phyloP scores from a whole-genome alignment of 495 filamentous ascomycete genomes.

The Hyaloscypha hepaticicola region DNA sequence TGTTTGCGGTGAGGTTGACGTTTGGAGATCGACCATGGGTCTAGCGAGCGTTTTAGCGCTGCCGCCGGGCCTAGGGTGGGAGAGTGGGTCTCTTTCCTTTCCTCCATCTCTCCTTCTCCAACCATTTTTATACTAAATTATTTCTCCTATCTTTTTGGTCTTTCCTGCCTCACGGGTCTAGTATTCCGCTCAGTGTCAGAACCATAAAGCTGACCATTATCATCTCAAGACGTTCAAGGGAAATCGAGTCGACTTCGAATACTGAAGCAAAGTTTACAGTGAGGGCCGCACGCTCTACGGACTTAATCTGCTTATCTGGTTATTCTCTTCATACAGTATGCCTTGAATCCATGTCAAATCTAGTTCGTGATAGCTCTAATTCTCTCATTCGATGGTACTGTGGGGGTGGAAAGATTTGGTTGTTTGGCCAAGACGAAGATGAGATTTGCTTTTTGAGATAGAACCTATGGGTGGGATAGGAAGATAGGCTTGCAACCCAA shows the following conservation, averaged over 20 bases:
- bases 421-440: background rate
- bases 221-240: too few relatives aligned
- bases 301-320: too few relatives aligned
- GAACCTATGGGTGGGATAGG: background rate
- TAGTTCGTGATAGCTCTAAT: background rate
- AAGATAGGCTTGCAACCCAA: background rate
- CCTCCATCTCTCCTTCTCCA: background rate
- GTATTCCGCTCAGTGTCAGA: too few relatives aligned
- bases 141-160: background rate
- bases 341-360: background rate
- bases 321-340: too few relatives aligned
- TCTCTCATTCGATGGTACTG: background rate
- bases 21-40: background rate
- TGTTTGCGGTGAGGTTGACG: slow-evolving; percentile 10
- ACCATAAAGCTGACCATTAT: too few relatives aligned
- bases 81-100: background rate
- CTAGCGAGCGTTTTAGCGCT: slow-evolving; percentile 7
- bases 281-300: too few relatives aligned
- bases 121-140: too few relatives aligned
- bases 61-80: slow-evolving; percentile 4
- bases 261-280: too few relatives aligned
- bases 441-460: background rate
- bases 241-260: too few relatives aligned
- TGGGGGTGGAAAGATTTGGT: background rate
- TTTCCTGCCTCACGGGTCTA: too few relatives aligned